These are phyloP conservation scores for Colletotrichum spinosum DNA, from an alignment of 2,329 filamentous ascomycete species.

Conservation along the genomic window DNA sequence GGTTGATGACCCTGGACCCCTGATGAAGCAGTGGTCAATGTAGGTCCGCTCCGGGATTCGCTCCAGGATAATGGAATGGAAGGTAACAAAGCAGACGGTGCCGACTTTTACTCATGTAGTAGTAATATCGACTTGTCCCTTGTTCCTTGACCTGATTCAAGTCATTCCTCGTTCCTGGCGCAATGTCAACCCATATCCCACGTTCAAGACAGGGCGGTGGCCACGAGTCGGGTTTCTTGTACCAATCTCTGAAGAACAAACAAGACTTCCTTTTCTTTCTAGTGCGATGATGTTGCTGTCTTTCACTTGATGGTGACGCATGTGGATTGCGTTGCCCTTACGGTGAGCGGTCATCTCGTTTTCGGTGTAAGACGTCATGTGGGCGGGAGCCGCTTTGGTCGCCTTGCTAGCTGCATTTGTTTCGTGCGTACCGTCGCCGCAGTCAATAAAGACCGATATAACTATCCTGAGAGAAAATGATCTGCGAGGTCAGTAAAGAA, in stretches of 20 bases:
- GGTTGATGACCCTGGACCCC: not conserved
- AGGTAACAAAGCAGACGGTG: slow-evolving; percentile 22
- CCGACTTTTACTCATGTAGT: slow-evolving; percentile 11
- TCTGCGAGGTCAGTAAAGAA: slow-evolving; percentile 48
- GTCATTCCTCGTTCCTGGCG: slow-evolving; percentile 18
- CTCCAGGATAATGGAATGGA: not conserved
- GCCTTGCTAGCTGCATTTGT: slow-evolving; percentile 39
- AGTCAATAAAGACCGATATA: slow-evolving; percentile 49
- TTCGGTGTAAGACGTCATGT: slow-evolving; percentile 33
- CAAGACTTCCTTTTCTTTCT: not conserved
- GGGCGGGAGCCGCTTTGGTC: slow-evolving; percentile 26
- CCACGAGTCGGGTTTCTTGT: slow-evolving; percentile 4
- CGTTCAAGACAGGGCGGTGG: slow-evolving; percentile 1
- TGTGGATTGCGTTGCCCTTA: slow-evolving; percentile 6
- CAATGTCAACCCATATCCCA: slow-evolving; percentile 22
- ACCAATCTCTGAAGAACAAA: not conserved
- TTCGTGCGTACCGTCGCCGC: slow-evolving; percentile 47
- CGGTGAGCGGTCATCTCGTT: slow-evolving; percentile 20
- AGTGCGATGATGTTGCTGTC: not conserved
- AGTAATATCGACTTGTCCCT: not conserved
- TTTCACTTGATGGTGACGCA: slow-evolving; percentile 17
- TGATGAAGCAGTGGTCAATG: not conserved
- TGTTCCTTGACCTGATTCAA: slow-evolving; percentile 15
- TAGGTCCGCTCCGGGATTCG: not conserved
- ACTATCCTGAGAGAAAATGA: slow-evolving; percentile 55